Conservation (phyloP, 1,284 basidiomycete genomes). For the Ganoderma resinaceum region DNA sequence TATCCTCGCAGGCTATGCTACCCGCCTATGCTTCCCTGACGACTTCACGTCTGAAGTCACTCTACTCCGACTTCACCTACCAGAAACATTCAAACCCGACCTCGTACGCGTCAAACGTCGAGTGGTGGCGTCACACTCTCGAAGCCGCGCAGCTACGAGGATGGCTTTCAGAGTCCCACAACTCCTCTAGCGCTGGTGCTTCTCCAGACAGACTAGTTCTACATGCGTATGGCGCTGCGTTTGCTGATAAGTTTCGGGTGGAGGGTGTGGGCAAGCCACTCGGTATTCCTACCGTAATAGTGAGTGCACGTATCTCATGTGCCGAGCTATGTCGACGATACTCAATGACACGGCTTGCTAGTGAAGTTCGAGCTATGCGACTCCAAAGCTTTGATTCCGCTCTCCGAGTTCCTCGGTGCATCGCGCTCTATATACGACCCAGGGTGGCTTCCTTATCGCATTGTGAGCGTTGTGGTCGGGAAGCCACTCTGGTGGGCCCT, state of each 20-base stretch:
- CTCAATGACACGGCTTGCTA: conserved; percentile 29
- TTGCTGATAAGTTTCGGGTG: conserved; percentile 69
- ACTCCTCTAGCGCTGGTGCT: conserved; percentile 31
- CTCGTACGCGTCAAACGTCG: conserved; percentile 81
- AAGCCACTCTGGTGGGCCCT: conserved; percentile 89
- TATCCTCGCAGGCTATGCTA: conserved; percentile 42
- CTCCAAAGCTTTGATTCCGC: conserved; percentile 54
- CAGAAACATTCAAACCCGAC: conserved; percentile 87
- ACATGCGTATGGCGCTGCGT: conserved; percentile 56
- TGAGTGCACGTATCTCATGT: conserved; percentile 50
- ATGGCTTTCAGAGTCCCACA: conserved; percentile 50
- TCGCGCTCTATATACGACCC: conserved; percentile 72
- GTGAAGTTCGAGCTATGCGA: conserved; percentile 66
- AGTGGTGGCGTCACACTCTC: conserved; percentile 87
- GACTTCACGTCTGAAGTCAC: conserved; percentile 73
- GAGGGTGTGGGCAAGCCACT: conserved; percentile 83
- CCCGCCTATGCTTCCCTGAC: conserved; percentile 60
- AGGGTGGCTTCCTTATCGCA: conserved; percentile 70
- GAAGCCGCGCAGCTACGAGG: conserved; percentile 68
- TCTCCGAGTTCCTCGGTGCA: conserved; percentile 64
- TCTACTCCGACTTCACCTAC: conserved; percentile 89
- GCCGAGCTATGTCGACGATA: not conserved
- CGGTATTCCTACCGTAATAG: conserved; percentile 82
- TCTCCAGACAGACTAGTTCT: conserved; percentile 67
- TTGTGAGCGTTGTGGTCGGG: conserved; percentile 76